A percentile compares a stretch with the other conserved stretches of the same genome.
Evolutionary conservation across 2,329 filamentous ascomycete genomes (phyloP).

Genomic region (Cryphonectria naterciae): DNA sequence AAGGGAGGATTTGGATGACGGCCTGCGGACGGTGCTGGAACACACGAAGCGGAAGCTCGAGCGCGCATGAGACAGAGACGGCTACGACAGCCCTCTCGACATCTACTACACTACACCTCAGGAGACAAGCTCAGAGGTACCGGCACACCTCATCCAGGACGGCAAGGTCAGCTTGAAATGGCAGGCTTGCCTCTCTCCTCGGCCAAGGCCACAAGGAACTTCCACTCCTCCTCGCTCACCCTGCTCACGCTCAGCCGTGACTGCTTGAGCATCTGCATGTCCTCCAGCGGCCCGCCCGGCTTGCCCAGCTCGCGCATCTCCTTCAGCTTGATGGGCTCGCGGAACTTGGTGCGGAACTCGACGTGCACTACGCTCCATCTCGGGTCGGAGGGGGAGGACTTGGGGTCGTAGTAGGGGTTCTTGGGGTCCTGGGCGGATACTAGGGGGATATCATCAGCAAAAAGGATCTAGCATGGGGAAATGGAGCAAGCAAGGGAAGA

Average conservation of each 20-base stretch:
- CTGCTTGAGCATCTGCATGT: constrained; percentile 84
- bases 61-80: constrained; percentile 26
- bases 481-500: not conserved
- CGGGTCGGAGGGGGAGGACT: constrained; percentile 69
- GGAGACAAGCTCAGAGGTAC: not conserved
- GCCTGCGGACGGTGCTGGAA: constrained; percentile 58
- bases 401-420: constrained; percentile 82
- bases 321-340: constrained; percentile 68
- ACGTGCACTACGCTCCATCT: constrained; percentile 93
- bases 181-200: constrained; percentile 43
- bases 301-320: constrained; percentile 70
- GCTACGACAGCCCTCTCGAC: not conserved
- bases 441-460: constrained; percentile 35
- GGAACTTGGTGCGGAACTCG: constrained; percentile 82
- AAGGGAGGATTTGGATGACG: constrained; percentile 56
- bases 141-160: no score
- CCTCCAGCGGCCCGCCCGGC: constrained; percentile 60
- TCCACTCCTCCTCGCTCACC: constrained; percentile 68
- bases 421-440: constrained; percentile 72
- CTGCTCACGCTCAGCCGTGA: constrained; percentile 80
- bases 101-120: not conserved
- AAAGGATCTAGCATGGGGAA: not conserved
- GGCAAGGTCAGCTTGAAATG: not conserved
- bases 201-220: constrained; percentile 60
- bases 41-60: constrained; percentile 50